These are phyloP conservation scores for Akanthomyces uredinophilus DNA, from an alignment of 2,329 filamentous ascomycete genomes.

Conservation along the genomic window DNA sequence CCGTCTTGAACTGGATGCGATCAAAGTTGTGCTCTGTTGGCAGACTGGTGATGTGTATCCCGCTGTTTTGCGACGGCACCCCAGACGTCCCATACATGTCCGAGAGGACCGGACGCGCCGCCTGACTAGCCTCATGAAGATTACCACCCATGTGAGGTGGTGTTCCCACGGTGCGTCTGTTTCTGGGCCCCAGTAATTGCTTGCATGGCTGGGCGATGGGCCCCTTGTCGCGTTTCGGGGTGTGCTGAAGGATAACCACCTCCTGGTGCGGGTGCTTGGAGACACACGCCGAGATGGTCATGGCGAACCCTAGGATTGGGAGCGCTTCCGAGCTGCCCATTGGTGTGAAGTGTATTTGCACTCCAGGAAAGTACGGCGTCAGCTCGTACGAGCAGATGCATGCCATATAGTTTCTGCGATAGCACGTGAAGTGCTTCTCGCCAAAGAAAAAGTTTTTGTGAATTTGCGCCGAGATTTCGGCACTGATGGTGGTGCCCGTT, in stretches of 20 bases:
- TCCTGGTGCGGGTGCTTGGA: conserved; percentile 69
- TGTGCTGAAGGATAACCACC: conserved; percentile 85
- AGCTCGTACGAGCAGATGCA: conserved; percentile 76
- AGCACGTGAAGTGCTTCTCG: conserved; percentile 86
- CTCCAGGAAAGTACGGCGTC: conserved; percentile 47
- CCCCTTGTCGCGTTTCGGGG: conserved; percentile 85
- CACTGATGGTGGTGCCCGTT: conserved; percentile 31
- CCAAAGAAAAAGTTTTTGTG: conserved; percentile 84
- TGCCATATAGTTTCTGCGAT: conserved; percentile 85
- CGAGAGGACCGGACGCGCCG: not conserved
- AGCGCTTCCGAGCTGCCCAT: conserved; percentile 50
- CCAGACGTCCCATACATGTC: conserved; percentile 17
- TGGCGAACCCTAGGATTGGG: conserved; percentile 68
- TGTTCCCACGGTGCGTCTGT: not conserved
- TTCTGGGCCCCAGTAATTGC: conserved; percentile 62
- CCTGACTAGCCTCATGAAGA: not conserved
- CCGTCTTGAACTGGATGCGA: conserved; percentile 89
- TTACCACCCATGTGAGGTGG: conserved; percentile 1
- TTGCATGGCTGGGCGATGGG: conserved; percentile 70
- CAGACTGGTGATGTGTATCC: conserved; percentile 28
- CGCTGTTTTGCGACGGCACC: not conserved
- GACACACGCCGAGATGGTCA: conserved; percentile 79
- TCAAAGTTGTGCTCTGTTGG: conserved; percentile 66
- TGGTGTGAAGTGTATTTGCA: conserved; percentile 45
- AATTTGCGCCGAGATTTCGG: conserved; percentile 68